These are phyloP conservation scores for Verticillium nonalfalfae DNA, from an alignment of 2,329 filamentous ascomycete genomes.

Conservation along the genomic window DNA sequence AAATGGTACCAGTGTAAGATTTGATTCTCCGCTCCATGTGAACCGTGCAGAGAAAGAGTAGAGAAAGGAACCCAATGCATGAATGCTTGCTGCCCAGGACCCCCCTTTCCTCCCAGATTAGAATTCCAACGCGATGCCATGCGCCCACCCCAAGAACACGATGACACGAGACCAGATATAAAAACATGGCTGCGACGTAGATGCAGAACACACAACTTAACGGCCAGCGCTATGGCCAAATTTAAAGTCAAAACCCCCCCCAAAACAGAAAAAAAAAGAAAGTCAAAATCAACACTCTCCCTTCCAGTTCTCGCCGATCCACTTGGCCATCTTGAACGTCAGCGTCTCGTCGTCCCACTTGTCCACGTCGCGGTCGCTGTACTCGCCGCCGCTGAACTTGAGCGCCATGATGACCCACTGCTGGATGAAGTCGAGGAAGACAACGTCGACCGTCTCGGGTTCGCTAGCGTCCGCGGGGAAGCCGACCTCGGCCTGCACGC, in stretches of 20 bases:
- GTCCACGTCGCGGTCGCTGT: constrained; percentile 38
- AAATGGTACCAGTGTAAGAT: neutral
- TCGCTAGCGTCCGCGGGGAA: constrained; percentile 48
- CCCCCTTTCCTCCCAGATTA: neutral
- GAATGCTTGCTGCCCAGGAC: too few species aligned
- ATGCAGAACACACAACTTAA: too few species aligned
- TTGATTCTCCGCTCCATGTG: neutral
- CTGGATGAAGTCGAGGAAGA: constrained; percentile 89
- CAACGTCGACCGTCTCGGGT: constrained; percentile 73
- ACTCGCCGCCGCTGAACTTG: constrained; percentile 50
- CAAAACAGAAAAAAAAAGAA: neutral
- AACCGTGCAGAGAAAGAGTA: neutral
- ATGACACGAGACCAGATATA: neutral
- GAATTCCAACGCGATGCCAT: neutral
- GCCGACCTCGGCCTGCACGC: constrained; percentile 62
- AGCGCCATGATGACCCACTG: constrained; percentile 74
- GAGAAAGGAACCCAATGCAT: neutral
- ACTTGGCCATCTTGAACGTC: constrained; percentile 47
- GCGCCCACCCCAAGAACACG: neutral
- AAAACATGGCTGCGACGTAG: neutral
- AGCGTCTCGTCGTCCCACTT: constrained; percentile 48
- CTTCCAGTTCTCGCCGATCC: constrained; percentile 55
- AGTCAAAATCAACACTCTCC: constrained; percentile 31
- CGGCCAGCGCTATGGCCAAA: too few species aligned
- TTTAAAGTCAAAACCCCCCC: too few species aligned